Percentiles rank a stretch among this genome's conserved stretches.
Conservation (phyloP, 1,284 basidiomycete genomes). For the Marasmius oreades region DNA sequence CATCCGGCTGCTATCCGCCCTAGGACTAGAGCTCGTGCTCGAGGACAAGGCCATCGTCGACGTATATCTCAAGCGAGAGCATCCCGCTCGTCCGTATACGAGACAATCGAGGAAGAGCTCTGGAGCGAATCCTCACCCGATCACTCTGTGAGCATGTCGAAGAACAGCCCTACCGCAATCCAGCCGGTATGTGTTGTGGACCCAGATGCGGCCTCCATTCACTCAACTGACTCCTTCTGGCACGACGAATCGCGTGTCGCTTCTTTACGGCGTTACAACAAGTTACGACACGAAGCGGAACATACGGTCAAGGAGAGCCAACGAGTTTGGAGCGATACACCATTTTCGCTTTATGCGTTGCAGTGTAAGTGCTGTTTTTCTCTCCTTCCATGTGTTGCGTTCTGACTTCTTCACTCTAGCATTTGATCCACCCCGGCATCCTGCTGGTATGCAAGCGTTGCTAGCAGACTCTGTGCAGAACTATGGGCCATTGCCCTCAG, state of each 20-base stretch:
- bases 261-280: constrained; percentile 62
- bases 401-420: constrained; percentile 36
- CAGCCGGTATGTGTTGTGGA: constrained; percentile 56
- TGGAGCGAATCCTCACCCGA: constrained; percentile 28
- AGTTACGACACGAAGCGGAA: constrained; percentile 65
- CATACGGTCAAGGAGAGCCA: constrained; percentile 66
- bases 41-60: constrained; percentile 65
- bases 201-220: constrained; percentile 46
- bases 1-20: constrained; percentile 13
- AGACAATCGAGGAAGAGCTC: constrained; percentile 73
- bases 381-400: constrained; percentile 2
- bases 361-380: constrained; percentile 53
- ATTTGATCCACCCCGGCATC: constrained; percentile 65
- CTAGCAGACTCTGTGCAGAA: constrained; percentile 69
- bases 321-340: constrained; percentile 64
- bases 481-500: constrained; percentile 65
- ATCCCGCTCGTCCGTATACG: constrained; percentile 68
- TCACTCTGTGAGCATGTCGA: constrained; percentile 25
- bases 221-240: constrained; percentile 39
- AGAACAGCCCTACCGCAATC: constrained; percentile 31
- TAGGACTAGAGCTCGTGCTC: constrained; percentile 44
- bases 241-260: constrained; percentile 62
- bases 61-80: constrained; percentile 60
- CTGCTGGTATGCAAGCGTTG: constrained; percentile 65
- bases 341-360: constrained; percentile 65